These are phyloP conservation scores for Tolypocladium amazonense DNA, from an alignment of 2,329 filamentous ascomycete species.

Conservation along the genomic window DNA sequence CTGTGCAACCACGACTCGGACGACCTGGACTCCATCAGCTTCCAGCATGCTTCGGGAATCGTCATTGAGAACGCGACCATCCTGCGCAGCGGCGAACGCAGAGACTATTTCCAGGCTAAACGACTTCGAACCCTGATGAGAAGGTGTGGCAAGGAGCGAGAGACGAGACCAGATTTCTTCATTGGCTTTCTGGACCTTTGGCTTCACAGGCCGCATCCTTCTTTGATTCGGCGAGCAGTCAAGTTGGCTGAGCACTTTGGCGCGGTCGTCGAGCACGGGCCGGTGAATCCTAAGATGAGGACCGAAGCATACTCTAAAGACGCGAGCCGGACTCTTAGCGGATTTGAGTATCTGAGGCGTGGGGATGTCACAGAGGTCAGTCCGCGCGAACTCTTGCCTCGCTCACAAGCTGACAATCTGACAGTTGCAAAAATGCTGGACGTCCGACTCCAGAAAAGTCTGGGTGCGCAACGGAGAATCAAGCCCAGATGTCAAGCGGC, in stretches of 20 bases:
- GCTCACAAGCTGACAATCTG: neutral
- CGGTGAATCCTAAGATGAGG: neutral
- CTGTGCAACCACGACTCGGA: conserved; percentile 11
- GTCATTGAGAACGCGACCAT: conserved; percentile 32
- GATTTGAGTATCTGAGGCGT: conserved; percentile 23
- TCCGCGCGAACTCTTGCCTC: neutral
- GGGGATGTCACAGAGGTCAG: conserved; percentile 15
- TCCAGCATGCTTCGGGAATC: conserved; percentile 23
- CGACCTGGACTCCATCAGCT: conserved; percentile 12
- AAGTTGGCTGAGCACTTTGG: conserved; percentile 26
- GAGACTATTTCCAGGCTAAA: conserved; percentile 31
- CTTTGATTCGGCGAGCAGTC: conserved; percentile 21
- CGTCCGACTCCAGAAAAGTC: conserved; percentile 10
- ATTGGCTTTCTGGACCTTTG: conserved; percentile 25
- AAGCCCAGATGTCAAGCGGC: neutral
- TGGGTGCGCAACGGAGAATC: conserved; percentile 1
- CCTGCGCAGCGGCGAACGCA: conserved; percentile 24
- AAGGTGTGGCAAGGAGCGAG: conserved; percentile 16
- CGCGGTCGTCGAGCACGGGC: conserved; percentile 20
- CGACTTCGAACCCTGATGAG: conserved; percentile 20
- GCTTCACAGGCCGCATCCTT: conserved; percentile 18
- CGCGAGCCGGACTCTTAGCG: conserved; percentile 15
- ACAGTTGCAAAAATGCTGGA: conserved; percentile 18
- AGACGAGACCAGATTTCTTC: conserved; percentile 22
- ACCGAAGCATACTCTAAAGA: neutral